Evolutionary conservation across 495 filamentous ascomycete species (phyloP), one percentile per base, ranked within the genome.

Genomic region (Lophium mytilinum): DNA sequence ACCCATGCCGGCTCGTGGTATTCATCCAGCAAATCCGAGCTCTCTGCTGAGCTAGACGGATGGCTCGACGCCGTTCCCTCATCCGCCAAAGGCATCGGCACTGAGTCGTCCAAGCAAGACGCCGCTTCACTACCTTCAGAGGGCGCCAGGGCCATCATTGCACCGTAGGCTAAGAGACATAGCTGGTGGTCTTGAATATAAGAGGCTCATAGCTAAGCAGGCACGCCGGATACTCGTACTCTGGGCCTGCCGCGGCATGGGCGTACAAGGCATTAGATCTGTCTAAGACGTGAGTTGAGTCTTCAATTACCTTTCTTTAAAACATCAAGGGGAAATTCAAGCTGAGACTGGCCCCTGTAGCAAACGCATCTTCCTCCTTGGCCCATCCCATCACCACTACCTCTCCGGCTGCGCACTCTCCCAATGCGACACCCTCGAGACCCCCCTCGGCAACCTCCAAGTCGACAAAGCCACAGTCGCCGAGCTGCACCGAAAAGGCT

Each of bases 201-300:
- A 24, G 48, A 61, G 40, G 60, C 66, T 71, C 63, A 71, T 60
- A 50, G 36, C 10, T 19, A 46, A 54, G 19, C 58, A 97, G 93
- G 57, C 93, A 99, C 70, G 93, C 94, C 53, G 94, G 93, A 33
- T 99, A 95, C 76, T 79, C 87, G 3, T 99, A 96, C 73, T 97
- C 92, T 14, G 93, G 93, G 34, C 83, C 90, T 30, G 89, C 89
- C 60, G 92, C 94, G 50, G 93, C 90, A 47, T 95, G 89, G 81
- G 93, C 93, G 43, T 99, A 99, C 74, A 92, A 88, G 69, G 79
- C 83, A 4, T 83, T 94, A 53, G 92, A 99, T 70, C 75, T 96
- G 41, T 84, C 84, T 17, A 83, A 83, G 60, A 86, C 86, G 86
- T 89, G 71, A 72, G 76, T 64, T 39, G 30, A 18, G 19, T 21